Base-by-base conservation (phyloP, 2,329 filamentous ascomycete genomes). In the Blastomyces emzantsi region DNA sequence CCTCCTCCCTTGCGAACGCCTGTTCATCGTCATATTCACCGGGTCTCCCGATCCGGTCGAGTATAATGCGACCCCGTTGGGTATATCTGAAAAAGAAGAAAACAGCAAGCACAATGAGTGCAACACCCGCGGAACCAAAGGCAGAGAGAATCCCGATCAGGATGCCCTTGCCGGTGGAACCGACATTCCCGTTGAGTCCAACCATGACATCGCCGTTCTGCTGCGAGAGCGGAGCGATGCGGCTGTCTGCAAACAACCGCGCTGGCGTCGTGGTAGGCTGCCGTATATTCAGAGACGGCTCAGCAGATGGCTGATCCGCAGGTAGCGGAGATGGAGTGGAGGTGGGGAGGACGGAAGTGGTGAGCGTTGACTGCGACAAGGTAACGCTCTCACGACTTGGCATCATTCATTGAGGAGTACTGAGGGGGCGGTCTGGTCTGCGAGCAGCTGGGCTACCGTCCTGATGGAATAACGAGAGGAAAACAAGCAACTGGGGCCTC, bases 11-110 rank as follows among this genome's bases (percentile, higher is more conserved):
- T 67, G 87, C 83, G 79, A 96, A 97, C 13, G 91, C 90, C 78
- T 97, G 93, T 76, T 97, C 94, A 78, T 99, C 94, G 74, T 99
- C 94, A 76, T 92, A 99, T 78, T 97, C 94, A 70, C 94, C 94
- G 0, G 94, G 94, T 65, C 93, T 84, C 56, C 92, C 92, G 75
- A 99, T 88, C 67, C 93, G 87, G 79, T 99, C 94, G 69, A 99
- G 84, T 67, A 97, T 85, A 73, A 99, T 97, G 69, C 93, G 86
- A 54, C 93, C 93, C 60, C 88, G 88, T 62, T 83, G 85, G 47
- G 93, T 97, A 75, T 95, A 95, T 78, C 90, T 86, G 77, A 97
- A 94, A 79, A 97, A 94, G 77, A 96, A 97, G 74, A 97, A 86
- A 73, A 94, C 79, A 62, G 89, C 81, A 70, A 93, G 87, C 64